phyloP scores from a whole-genome alignment of 2,329 filamentous ascomycete species.

The Phaeosphaeria sp. region DNA sequence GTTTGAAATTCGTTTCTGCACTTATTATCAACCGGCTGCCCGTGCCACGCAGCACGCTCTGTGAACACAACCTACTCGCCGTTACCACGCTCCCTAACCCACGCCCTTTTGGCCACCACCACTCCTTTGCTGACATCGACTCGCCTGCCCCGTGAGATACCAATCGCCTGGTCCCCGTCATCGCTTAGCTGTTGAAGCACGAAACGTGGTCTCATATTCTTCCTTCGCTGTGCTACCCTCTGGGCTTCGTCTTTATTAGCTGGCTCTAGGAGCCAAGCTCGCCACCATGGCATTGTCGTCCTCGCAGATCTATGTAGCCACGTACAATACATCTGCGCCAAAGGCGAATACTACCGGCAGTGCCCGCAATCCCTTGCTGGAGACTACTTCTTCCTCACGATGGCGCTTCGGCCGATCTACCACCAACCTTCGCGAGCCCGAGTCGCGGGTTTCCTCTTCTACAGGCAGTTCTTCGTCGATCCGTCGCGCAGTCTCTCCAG shows the following conservation, averaged over 20 bases:
- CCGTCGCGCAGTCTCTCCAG: conserved; percentile 9
- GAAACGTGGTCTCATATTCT: neutral
- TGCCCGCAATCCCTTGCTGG: conserved; percentile 29
- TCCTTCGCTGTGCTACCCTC: neutral
- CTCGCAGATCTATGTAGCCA: conserved; percentile 18
- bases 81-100: conserved; percentile 19
- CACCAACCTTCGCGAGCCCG: conserved; percentile 34
- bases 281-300: conserved; percentile 20
- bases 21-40: conserved; percentile 26
- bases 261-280: conserved; percentile 12
- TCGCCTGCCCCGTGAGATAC: neutral
- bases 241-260: conserved; percentile 4
- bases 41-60: conserved; percentile 42
- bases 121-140: conserved; percentile 5
- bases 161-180: conserved; percentile 16
- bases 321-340: conserved; percentile 35
- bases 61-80: conserved; percentile 21
- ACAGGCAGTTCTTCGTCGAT: conserved; percentile 3
- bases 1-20: conserved; percentile 43
- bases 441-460: conserved; percentile 13
- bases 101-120: conserved; percentile 18
- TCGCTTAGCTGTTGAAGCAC: conserved; percentile 7
- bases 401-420: conserved; percentile 47
- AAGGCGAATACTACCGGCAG: conserved; percentile 21
- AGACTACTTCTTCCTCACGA: conserved; percentile 36